Evolutionary conservation across 1,284 basidiomycete genomes (phyloP).

Genomic region (Exobasidium rhododendri): DNA sequence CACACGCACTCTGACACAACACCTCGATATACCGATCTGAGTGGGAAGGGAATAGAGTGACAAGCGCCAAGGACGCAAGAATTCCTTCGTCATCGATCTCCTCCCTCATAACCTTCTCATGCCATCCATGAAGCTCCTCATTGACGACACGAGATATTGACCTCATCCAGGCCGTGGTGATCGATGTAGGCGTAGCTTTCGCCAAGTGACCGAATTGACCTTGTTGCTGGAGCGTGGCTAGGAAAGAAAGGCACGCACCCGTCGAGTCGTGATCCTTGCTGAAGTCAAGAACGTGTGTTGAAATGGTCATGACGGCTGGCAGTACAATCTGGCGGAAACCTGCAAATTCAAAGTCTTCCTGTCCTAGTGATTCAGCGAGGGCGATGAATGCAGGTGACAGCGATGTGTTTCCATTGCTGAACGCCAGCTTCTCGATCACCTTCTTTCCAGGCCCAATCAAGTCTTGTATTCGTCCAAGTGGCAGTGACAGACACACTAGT

Average conservation of each 20-base stretch:
- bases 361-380: slow-evolving; percentile 37
- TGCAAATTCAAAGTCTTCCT: slow-evolving; percentile 33
- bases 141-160: slow-evolving; percentile 14
- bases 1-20: neutral
- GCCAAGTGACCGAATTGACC: slow-evolving; percentile 27
- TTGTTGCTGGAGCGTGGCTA: slow-evolving; percentile 34
- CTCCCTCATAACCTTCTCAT: neutral
- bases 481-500: slow-evolving; percentile 35
- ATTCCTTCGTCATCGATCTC: neutral
- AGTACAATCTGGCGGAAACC: slow-evolving; percentile 48
- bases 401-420: slow-evolving; percentile 7
- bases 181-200: slow-evolving; percentile 23
- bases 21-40: neutral
- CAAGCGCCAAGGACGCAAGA: neutral
- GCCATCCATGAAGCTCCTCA: neutral
- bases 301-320: slow-evolving; percentile 38
- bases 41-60: neutral
- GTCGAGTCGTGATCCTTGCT: slow-evolving; percentile 16
- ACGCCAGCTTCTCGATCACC: slow-evolving; percentile 35
- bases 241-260: slow-evolving; percentile 32
- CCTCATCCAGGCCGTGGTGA: slow-evolving; percentile 29
- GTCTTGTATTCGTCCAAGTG: slow-evolving; percentile 48
- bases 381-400: slow-evolving; percentile 39
- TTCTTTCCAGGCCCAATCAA: slow-evolving; percentile 43
- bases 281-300: slow-evolving; percentile 18